phyloP scores from a whole-genome alignment of 2,329 filamentous ascomycete genomes.

The Dothistroma septosporum region DNA sequence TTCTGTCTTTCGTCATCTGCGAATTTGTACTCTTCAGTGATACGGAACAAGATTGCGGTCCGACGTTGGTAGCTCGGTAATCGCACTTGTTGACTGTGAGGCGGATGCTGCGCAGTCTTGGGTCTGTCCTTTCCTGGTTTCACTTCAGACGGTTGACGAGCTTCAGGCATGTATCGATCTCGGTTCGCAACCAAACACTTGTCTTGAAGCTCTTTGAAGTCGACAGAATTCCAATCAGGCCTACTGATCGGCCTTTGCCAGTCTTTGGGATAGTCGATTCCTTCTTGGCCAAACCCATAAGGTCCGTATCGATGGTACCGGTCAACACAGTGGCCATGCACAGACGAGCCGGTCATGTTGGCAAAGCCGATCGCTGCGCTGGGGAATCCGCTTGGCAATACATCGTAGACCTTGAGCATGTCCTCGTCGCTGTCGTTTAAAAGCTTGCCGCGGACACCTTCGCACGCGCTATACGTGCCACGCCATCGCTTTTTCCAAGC shows the following conservation, averaged over 20 bases:
- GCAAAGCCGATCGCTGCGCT: conserved; percentile 61
- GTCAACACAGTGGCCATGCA: conserved; percentile 61
- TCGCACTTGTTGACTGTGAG: conserved; percentile 3
- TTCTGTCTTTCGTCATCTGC: conserved; percentile 45
- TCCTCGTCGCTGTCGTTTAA: conserved; percentile 58
- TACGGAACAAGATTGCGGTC: conserved; percentile 45
- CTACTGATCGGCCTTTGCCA: conserved; percentile 35
- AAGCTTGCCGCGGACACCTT: conserved; percentile 53
- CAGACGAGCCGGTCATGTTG: conserved; percentile 57
- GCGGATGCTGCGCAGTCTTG: conserved; percentile 9
- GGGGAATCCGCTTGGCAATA: conserved; percentile 57
- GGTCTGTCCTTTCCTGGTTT: conserved; percentile 25
- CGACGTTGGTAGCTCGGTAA: conserved; percentile 36
- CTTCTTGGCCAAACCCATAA: conserved; percentile 56
- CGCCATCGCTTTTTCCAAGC: conserved; percentile 56
- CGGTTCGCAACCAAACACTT: conserved; percentile 63
- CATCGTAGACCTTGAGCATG: conserved; percentile 58
- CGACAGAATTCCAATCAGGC: conserved; percentile 60
- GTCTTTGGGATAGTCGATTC: conserved; percentile 35
- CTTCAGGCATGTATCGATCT: conserved; percentile 51
- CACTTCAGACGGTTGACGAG: conserved; percentile 34
- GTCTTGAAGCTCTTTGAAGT: conserved; percentile 68
- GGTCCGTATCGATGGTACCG: conserved; percentile 49
- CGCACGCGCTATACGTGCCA: conserved; percentile 60
- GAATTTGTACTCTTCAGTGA: conserved; percentile 47